phyloP scores from a whole-genome alignment of 805 yeast genomes.

The Wickerhamomyces queroliae region DNA sequence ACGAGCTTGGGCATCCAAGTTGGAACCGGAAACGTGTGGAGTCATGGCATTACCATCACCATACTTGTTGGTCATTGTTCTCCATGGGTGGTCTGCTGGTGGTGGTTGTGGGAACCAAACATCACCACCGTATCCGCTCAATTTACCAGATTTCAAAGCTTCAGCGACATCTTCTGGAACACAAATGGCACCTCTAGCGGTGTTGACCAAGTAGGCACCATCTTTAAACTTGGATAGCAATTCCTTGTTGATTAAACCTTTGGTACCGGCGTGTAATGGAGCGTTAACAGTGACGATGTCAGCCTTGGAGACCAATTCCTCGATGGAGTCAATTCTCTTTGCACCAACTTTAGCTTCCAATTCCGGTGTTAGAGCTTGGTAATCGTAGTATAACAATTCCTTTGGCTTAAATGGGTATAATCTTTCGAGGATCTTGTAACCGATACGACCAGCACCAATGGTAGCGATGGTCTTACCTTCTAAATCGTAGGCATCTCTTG shows the following conservation, averaged over 20 bases:
- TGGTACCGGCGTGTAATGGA: conserved; percentile 68
- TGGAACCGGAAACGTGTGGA: conserved; percentile 76
- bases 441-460: conserved; percentile 80
- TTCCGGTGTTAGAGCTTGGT: conserved; percentile 57
- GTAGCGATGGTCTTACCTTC: conserved; percentile 77
- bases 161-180: conserved; percentile 70
- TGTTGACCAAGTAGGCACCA: conserved; percentile 70
- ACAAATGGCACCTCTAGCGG: conserved; percentile 80
- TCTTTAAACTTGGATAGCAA: conserved; percentile 62
- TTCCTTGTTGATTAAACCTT: conserved; percentile 62
- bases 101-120: conserved; percentile 88
- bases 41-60: conserved; percentile 84
- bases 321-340: conserved; percentile 51
- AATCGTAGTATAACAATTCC: conserved; percentile 69
- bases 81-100: conserved; percentile 74
- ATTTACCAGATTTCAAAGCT: conserved; percentile 61
- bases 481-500: conserved; percentile 67
- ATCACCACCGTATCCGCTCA: conserved; percentile 81
- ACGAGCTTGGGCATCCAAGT: conserved; percentile 73
- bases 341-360: conserved; percentile 55
- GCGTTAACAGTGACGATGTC: conserved; percentile 75
- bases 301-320: conserved; percentile 60
- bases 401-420: conserved; percentile 68
- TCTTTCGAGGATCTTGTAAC: conserved; percentile 69
- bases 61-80: conserved; percentile 55